Evolutionary conservation across 495 filamentous ascomycete genomes (phyloP).

Genomic region (Hypoxylon rickii): DNA sequence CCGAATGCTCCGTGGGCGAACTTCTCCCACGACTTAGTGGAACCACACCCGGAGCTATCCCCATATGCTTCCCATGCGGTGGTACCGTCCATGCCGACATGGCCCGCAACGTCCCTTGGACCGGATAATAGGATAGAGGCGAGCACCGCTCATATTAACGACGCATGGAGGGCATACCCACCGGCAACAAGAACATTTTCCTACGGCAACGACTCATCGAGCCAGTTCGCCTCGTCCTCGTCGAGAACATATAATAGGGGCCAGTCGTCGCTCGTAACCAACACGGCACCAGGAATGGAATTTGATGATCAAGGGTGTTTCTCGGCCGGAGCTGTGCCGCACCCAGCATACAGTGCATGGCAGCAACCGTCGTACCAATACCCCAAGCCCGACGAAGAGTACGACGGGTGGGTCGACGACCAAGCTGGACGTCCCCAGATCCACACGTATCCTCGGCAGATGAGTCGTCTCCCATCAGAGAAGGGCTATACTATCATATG

Average conservation of each 20-base stretch:
- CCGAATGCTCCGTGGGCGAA: constrained; percentile 37
- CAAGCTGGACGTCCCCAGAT: constrained; percentile 32
- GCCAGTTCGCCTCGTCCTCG: constrained; percentile 25
- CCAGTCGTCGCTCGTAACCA: too few relatives aligned
- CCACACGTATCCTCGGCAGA: constrained; percentile 34
- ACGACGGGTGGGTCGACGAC: constrained; percentile 50
- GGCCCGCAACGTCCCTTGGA: constrained; percentile 37
- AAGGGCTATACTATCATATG: constrained; percentile 40
- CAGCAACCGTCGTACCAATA: constrained; percentile 51
- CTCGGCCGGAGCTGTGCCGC: constrained; percentile 48
- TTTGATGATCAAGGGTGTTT: too few relatives aligned
- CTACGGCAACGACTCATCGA: constrained; percentile 43
- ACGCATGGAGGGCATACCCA: constrained; percentile 47
- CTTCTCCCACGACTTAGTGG: background rate
- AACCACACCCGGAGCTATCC: constrained; percentile 34
- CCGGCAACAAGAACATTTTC: constrained; percentile 50
- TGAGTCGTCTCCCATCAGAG: constrained; percentile 33
- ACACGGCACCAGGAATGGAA: too few relatives aligned
- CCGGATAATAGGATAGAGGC: constrained; percentile 19
- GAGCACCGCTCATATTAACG: constrained; percentile 15
- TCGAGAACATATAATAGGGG: constrained; percentile 42
- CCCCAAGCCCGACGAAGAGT: constrained; percentile 42
- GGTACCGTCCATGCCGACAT: constrained; percentile 42
- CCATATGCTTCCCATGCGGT: constrained; percentile 47
- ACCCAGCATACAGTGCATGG: constrained; percentile 48